Base-by-base conservation (phyloP, 2,329 filamentous ascomycete genomes). In the Huntiella decipiens region DNA sequence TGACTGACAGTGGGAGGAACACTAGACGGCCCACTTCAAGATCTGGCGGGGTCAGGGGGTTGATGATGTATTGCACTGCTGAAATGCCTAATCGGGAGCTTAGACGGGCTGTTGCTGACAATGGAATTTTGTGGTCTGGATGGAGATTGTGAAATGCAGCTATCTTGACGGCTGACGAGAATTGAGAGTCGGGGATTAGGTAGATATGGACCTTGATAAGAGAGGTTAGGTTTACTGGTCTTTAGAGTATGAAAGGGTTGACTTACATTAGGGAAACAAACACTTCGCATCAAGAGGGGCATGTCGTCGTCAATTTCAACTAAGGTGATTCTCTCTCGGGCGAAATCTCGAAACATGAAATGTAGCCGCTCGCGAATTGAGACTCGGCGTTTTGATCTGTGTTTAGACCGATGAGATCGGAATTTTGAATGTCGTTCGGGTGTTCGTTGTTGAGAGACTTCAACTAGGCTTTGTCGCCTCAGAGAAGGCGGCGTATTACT, bases 1-100 rank as follows among this genome's bases (percentile, higher is more conserved):
- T 22, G 16, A 47, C 16, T 10, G 48, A 46, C n/a, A 50, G 15
- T n/a, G 44, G 36, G 12, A 50, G 19, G 8, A 50, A 33, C 22
- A 50, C 43, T 34, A 50, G 36, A 11, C 48, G 44, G 15, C 48
- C 48, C 5, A 46, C 48, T 40, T 50, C 44, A n/a, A 50, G 44
- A 28, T 46, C 38, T 4, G 48, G 37, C 8, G 44, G 15, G 3
- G 43, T 22, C 11, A 50, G 37, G 37, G 36, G 44, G 41, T 50
- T 50, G 37, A 44, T 46, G 15, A 42, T 41, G 41, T 46, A 50
- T 38, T 50, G 48, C 3, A 50, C 8, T 10, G 44, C 44, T 5
- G 36, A 28, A 28, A 28, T 28, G 22, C 22, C 22, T 28, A 28
- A 28, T 28, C 22, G 22, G 22, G 22, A 28, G 22, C 22, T 28